These are phyloP conservation scores for Candida nitratophila DNA, from an alignment of 805 yeast species.

Conservation along the genomic window DNA sequence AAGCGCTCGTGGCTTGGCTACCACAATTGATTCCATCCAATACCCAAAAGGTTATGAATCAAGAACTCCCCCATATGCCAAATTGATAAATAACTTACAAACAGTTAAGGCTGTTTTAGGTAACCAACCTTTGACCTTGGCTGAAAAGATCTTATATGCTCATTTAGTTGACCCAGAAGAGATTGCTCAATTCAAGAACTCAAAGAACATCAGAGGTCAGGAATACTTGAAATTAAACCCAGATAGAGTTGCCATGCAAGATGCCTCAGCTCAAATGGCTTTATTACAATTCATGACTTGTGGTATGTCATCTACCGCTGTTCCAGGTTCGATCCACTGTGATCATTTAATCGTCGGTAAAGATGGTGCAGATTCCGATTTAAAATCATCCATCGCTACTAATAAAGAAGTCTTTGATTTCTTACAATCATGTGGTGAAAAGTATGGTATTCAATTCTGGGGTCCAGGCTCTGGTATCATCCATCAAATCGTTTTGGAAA, in stretches of 20 bases:
- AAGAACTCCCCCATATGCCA: slow-evolving; percentile 84
- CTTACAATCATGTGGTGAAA: slow-evolving; percentile 82
- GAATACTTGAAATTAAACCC: slow-evolving; percentile 93
- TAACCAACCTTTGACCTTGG: slow-evolving; percentile 73
- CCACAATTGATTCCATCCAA: not conserved
- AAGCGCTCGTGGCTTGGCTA: not conserved
- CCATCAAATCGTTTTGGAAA: slow-evolving; percentile 94
- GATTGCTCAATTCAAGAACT: slow-evolving; percentile 53
- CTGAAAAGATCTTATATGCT: slow-evolving; percentile 92
- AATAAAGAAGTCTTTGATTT: slow-evolving; percentile 95
- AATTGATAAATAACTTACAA: slow-evolving; percentile 56
- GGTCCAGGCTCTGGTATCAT: slow-evolving; percentile 98
- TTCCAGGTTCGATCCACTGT: slow-evolving; percentile 95
- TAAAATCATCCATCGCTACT: slow-evolving; percentile 77
- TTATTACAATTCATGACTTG: slow-evolving; percentile 94
- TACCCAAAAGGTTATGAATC: slow-evolving; percentile 53
- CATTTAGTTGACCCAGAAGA: slow-evolving; percentile 91
- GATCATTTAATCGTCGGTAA: slow-evolving; percentile 97
- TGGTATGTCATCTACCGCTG: slow-evolving; percentile 84
- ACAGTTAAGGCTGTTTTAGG: slow-evolving; percentile 26
- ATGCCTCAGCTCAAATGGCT: slow-evolving; percentile 99
- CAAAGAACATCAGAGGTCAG: slow-evolving; percentile 59
- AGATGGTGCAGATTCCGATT: slow-evolving; percentile 80
- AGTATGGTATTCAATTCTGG: slow-evolving; percentile 98
- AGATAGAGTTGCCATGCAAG: slow-evolving; percentile 98